Percentiles rank a stretch among this genome's conserved stretches.
Conservation (phyloP, 495 filamentous ascomycete genomes). For the Lepidopterella palustris region DNA sequence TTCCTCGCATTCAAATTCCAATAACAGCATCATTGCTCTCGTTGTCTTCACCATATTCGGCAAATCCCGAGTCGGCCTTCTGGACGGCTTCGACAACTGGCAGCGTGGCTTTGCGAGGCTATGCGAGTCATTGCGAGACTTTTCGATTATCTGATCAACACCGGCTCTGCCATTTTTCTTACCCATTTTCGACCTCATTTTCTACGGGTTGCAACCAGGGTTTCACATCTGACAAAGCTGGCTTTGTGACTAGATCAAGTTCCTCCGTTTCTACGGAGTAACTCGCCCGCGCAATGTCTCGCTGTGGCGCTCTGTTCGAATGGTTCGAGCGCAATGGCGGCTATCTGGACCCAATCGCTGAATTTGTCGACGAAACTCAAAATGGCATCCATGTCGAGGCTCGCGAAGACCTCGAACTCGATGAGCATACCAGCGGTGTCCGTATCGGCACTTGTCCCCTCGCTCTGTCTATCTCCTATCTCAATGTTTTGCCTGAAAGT, state of each 20-base stretch:
- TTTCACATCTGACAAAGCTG: neutral
- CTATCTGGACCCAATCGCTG: conserved; percentile 38
- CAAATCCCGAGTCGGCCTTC: no score
- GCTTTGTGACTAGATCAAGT: neutral
- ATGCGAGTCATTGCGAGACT: no score
- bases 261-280: no score
- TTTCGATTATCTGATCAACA: no score
- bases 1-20: no score
- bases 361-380: conserved; percentile 39
- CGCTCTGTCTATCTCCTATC: conserved; percentile 46
- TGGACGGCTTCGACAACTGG: no score
- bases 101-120: no score
- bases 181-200: no score
- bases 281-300: neutral
- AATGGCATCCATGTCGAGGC: conserved; percentile 47
- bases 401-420: conserved; percentile 22
- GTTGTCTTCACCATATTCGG: no score
- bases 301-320: neutral
- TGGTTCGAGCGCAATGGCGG: conserved; percentile 44
- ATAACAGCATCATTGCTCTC: no score
- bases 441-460: conserved; percentile 44
- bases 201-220: no score
- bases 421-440: conserved; percentile 5
- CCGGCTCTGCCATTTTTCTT: no score
- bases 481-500: conserved; percentile 44